Evolutionary conservation across 1,139 yeast species (phyloP), one percentile per base, ranked within the genome.

Genomic region (Sugiyamaella pinicola): DNA sequence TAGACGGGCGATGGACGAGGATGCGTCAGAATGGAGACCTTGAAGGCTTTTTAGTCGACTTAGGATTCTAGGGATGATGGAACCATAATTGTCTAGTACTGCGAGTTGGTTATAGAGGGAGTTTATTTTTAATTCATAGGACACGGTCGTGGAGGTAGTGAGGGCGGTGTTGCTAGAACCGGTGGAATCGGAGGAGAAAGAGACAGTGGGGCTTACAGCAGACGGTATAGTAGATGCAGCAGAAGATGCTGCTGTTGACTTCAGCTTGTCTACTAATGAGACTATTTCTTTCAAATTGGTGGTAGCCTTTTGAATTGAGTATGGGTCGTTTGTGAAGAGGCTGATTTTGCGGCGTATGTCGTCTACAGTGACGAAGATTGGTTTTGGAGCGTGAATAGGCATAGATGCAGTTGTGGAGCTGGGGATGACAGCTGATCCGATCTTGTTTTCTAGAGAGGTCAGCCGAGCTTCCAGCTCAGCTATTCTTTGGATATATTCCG

Each of bases 1-100:
- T 55, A 85, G 77, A 13, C 80, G 65, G 47, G 69, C 71, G 31
- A 82, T 71, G 1, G 87, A 82, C 55, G 80, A 83, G 48, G 77
- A 74, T 38, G 84, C 76, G 37, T 75, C 78, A 4, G 73, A 60
- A 61, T 82, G 85, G 1, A 81, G 68, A 0, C 63, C 65, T 54
- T 75, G 73, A 45, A 82, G 67, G 0, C 78, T 66, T 54, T 76
- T 73, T 29, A 83, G 66, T 38, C 87, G 65, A 12, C 67, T 61
- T 2, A 78, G 52, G 1, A 81, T 51, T 2, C 67, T 61, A 0
- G 85, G 84, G 0, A 81, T 65, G 1, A 67, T 58, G 6, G 63
- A 57, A 15, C 68, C 68, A 35, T 74, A 66, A 1, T 60, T 61
- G 33, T 73, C 74, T n/a, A 80, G 66, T 1, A 69, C 67, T 0